Evolutionary conservation across 2,329 filamentous ascomycete species (phyloP), one percentile per base, ranked within the genome.

Genomic region (Pestalotiopsis sp.): DNA sequence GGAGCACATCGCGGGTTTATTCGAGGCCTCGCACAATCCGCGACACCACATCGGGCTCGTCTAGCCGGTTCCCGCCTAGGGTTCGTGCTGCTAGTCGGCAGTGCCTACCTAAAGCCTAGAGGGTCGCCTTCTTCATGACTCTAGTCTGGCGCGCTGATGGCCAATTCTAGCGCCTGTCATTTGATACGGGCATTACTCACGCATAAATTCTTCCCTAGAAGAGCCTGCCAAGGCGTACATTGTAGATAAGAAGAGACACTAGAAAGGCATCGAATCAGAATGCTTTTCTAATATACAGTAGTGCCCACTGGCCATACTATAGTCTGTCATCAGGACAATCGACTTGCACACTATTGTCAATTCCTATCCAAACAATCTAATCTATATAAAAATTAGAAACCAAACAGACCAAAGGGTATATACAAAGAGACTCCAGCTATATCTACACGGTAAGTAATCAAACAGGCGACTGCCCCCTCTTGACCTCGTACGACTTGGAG

Each of bases 401-500:
- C 3, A n/a, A 9, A 52, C 45, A n/a, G 17, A 52, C 45, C 45
- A 23, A 36, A 36, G 41, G 41, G 41, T 45, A 52, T 52, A 52
- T 52, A 52, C 45, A 52, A 52, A 9, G 45, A 20, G 11, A 17
- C 41, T 52, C 45, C 45, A 52, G 20, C 7, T 36, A 36, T 36
- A 36, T 36, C 31, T 36, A 36, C 31, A 52, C 3, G 9, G 11
- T n/a, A 52, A 9, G 7, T 9, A 5, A n/a, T 59, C 17, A 59
- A 27, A 59, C 57, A 27, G 57, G 57, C 12, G 57, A 62, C 27
- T 62, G 14, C 14, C n/a, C 36, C n/a, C 59, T 62, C 13, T 20
- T 49, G 27, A 67, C 59, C 27, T 63, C 41, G 38, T 63, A 67
- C 38, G 66, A 49, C 20, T 31, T 67, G 23, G 59, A 31, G 39